Evolutionary conservation across 2,329 filamentous ascomycete species (phyloP).

Genomic region (Pestalotiopsis sp.): DNA sequence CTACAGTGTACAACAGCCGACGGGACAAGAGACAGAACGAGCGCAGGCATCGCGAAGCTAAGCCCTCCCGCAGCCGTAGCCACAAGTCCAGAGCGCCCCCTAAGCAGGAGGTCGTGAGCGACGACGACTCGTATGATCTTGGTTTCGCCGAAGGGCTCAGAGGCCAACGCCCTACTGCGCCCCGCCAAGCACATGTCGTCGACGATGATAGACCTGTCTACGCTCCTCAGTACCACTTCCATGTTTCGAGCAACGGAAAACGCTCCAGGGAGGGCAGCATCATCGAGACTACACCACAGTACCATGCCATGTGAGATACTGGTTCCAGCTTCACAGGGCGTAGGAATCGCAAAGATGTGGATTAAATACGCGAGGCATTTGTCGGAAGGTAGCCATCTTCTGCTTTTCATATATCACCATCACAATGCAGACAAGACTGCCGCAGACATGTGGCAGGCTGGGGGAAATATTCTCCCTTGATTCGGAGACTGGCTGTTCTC

Average conservation of each 20-base stretch:
- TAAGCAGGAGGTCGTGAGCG: background rate
- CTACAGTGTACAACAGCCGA: background rate
- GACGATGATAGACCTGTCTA: background rate
- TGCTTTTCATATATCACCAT: too few relatives aligned
- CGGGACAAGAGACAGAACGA: background rate
- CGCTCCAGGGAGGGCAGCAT: constrained; percentile 1
- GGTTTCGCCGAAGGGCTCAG: background rate
- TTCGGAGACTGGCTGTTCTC: too few relatives aligned
- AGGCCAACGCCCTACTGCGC: background rate
- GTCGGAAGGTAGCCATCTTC: too few relatives aligned
- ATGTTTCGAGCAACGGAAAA: background rate
- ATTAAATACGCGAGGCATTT: too few relatives aligned
- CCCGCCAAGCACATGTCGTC: background rate
- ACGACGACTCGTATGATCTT: background rate
- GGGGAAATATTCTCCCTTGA: too few relatives aligned
- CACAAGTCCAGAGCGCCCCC: background rate
- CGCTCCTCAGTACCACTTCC: constrained; percentile 7
- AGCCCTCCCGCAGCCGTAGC: background rate
- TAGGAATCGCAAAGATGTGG: too few relatives aligned
- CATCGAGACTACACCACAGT: background rate
- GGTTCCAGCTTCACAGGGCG: too few relatives aligned
- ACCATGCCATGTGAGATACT: background rate
- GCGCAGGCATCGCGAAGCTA: background rate
- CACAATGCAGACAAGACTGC: too few relatives aligned
- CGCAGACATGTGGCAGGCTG: too few relatives aligned